A percentile compares a stretch with the other conserved stretches of the same genome.
Evolutionary conservation across 306 rosid species (phyloP).

Genomic region (Lathyrus sativus): DNA sequence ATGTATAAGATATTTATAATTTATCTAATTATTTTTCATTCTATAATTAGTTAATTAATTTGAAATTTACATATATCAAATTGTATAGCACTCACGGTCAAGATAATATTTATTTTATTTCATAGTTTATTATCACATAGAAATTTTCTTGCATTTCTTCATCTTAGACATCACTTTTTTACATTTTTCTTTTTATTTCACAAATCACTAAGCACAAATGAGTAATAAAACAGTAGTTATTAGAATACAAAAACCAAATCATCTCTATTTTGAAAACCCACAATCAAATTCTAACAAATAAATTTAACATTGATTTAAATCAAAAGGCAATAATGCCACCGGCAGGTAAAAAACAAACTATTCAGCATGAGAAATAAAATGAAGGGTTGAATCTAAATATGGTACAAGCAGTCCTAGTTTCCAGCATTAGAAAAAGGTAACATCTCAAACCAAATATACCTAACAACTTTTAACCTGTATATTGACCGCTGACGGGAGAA

Average conservation of each 20-base stretch:
- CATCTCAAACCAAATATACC: conserved; percentile 51
- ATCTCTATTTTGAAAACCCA: conserved; percentile 2
- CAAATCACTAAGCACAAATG: not conserved
- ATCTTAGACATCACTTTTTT: too few species aligned
- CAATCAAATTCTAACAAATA: conserved; percentile 11
- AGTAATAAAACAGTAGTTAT: not conserved
- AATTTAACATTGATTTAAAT: conserved; percentile 44
- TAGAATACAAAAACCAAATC: not conserved
- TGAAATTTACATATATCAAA: too few species aligned
- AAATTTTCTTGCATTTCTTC: too few species aligned
- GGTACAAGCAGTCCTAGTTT: conserved; percentile 68
- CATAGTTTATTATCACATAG: too few species aligned
- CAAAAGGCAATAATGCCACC: conserved; percentile 41
- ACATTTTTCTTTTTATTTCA: too few species aligned
- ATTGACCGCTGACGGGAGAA: conserved; percentile 43
- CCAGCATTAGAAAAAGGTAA: conserved; percentile 42
- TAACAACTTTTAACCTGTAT: conserved; percentile 45
- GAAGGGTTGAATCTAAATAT: conserved; percentile 58
- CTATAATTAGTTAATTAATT: too few species aligned
- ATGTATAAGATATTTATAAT: too few species aligned
- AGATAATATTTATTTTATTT: too few species aligned
- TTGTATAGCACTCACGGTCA: too few species aligned
- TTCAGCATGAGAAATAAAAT: conserved; percentile 36
- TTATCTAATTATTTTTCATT: too few species aligned
- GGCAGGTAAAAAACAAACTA: conserved; percentile 37